A percentile compares a stretch with the other conserved stretches of the same genome.
phyloP scores from a whole-genome alignment of 768 basidiomycete genomes.

The Exsudoporus frostii region DNA sequence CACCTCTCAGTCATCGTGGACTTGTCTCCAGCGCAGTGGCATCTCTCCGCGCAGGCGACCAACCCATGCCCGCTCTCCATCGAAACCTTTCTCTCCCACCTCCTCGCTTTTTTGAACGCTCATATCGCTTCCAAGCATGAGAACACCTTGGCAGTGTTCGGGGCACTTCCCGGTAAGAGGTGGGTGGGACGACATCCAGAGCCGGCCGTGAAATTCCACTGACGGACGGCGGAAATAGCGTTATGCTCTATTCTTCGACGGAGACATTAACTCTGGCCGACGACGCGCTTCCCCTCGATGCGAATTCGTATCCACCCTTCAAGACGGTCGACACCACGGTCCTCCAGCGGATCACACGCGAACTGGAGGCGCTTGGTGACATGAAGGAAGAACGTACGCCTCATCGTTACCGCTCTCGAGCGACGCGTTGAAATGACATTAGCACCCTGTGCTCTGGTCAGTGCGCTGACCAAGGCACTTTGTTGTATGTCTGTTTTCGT shows the following conservation, averaged over 20 bases:
- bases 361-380: conserved; percentile 53
- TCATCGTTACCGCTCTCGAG: neutral
- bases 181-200: conserved; percentile 29
- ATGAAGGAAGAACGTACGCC: conserved; percentile 44
- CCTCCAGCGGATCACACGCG: conserved; percentile 54
- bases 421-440: conserved; percentile 7
- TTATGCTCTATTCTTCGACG: conserved; percentile 73
- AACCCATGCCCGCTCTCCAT: conserved; percentile 59
- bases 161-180: conserved; percentile 83
- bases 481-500: conserved; percentile 58
- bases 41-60: conserved; percentile 53
- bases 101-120: conserved; percentile 89
- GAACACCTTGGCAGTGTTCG: conserved; percentile 91
- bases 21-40: conserved; percentile 85
- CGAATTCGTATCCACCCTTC: conserved; percentile 86
- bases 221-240: conserved; percentile 38
- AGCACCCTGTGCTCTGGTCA: conserved; percentile 75
- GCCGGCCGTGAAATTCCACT: neutral
- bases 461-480: conserved; percentile 87
- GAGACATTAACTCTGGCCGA: conserved; percentile 40
- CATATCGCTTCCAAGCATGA: conserved; percentile 90
- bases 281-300: conserved; percentile 44
- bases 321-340: conserved; percentile 69
- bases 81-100: conserved; percentile 72
- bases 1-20: conserved; percentile 86